These are phyloP conservation scores for Beta lomatogona DNA, from an alignment of 179 eudicot species.

Conservation along the genomic window DNA sequence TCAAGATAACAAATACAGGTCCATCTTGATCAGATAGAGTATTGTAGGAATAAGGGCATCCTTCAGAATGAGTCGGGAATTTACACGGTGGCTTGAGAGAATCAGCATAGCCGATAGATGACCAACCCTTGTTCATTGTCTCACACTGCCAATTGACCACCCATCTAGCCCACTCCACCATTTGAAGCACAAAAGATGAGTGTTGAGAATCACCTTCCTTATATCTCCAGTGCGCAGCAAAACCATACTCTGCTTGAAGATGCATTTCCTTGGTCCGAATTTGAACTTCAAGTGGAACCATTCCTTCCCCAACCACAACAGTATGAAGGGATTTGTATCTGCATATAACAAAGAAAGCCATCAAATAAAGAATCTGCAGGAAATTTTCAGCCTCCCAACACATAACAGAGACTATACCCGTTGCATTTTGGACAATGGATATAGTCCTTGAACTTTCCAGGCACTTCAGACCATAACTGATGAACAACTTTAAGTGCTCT, in stretches of 20 bases:
- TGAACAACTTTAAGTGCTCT: conserved; percentile 76
- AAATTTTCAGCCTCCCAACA: too few species aligned
- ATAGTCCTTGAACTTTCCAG: conserved; percentile 86
- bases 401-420: conserved; percentile 53
- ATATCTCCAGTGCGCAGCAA: conserved; percentile 99
- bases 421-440: conserved; percentile 76
- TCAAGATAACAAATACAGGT: conserved; percentile 81
- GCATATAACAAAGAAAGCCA: conserved; percentile 6
- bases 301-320: conserved; percentile 72
- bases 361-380: conserved; percentile 5
- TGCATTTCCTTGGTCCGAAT: conserved; percentile 94
- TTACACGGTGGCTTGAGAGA: conserved; percentile 65
- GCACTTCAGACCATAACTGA: conserved; percentile 82
- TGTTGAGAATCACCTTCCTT: conserved; percentile 83
- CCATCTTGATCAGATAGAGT: conserved; percentile 62
- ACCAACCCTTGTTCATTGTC: conserved; percentile 59
- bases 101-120: conserved; percentile 44
- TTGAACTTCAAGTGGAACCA: conserved; percentile 88
- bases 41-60: conserved; percentile 68
- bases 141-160: conserved; percentile 95
- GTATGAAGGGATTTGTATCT: conserved; percentile 93
- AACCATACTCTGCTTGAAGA: conserved; percentile 84
- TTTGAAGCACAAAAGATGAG: conserved; percentile 84
- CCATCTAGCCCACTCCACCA: conserved; percentile 99
- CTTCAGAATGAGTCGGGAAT: conserved; percentile 79